Base-by-base conservation (phyloP, 1,284 basidiomycete species). In the Apiotrichum montevideense region DNA sequence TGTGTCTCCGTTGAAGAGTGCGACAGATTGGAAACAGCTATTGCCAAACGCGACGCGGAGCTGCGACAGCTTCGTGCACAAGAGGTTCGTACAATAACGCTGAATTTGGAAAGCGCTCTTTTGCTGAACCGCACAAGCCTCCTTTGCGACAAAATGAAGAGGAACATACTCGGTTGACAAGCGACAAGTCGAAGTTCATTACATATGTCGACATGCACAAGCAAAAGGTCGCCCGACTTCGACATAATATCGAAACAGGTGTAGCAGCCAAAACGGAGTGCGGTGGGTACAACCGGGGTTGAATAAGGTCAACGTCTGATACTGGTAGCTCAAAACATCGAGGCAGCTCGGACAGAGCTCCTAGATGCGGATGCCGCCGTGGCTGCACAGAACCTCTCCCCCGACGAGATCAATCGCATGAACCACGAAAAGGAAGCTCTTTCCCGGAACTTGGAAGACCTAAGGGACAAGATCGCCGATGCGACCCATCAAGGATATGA, bases 341-440 rank as follows among this genome's bases (percentile, higher is more conserved):
- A 50, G 0, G 32, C 34, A 0, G 52, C 58, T 1, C 65, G 66
- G 4, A 15, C 75, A 35, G 87, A 91, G 63, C 82, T 86, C 57
- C 77, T 78, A n/a, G 80, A 81, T 55, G 79, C 90, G 32, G 75
- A 79, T 8, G 80, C 82, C 1, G 81, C 87, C 10, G 87, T 94
- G 21, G 84, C 84, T 64, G 83, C 80, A 41, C 90, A 94, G 72
- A 92, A 93, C 68, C 80, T 94, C 35, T 83, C 86, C 1, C 86
- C 86, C 0, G 88, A 92, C 70, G 90, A 94, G 75, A 88, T 91
- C 44, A 78, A 82, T 49, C 84, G 85, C 39, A 93, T 94, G 90
- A 92, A 86, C 63, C 84, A 84, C 13, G 89, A 92, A 63, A 86
- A 88, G 62, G 87, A 90, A 66, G 82, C 79, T 21, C 79, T 94